These are phyloP conservation scores for Arthrobotrys conoides DNA, from an alignment of 2,329 filamentous ascomycete species.

Conservation along the genomic window DNA sequence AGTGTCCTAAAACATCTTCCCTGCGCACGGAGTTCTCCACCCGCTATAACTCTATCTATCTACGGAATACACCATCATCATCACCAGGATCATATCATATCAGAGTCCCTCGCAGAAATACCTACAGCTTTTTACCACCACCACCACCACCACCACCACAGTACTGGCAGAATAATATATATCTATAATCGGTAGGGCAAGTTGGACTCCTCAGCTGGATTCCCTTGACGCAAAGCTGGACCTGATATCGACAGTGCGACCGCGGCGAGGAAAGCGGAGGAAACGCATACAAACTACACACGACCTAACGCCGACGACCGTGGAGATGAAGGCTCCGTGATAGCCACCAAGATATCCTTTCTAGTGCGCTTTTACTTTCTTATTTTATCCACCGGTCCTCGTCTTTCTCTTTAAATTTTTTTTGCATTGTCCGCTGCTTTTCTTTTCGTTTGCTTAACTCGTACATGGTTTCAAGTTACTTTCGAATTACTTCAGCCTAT, in stretches of 20 bases:
- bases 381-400: neutral
- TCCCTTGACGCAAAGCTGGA: conserved; percentile 44
- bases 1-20: conserved; percentile 10
- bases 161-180: neutral
- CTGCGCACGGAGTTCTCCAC: conserved; percentile 26
- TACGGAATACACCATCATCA: conserved; percentile 13
- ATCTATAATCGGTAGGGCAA: neutral
- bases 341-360: conserved; percentile 29
- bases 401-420: neutral
- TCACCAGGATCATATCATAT: neutral
- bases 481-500: conserved; percentile 4
- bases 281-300: conserved; percentile 29
- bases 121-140: neutral
- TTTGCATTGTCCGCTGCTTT: neutral
- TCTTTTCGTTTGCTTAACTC: conserved; percentile 1
- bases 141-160: neutral
- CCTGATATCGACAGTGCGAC: conserved; percentile 48
- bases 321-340: conserved; percentile 61
- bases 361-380: conserved; percentile 44
- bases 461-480: too few relatives aligned
- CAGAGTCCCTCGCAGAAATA: neutral
- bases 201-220: conserved; percentile 19
- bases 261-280: conserved; percentile 55
- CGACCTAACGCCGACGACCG: conserved; percentile 27
- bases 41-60: conserved; percentile 2